These are phyloP conservation scores for Batkoa obscura DNA, from an alignment of 371 early-diverging fungal genomes.

Conservation along the genomic window DNA sequence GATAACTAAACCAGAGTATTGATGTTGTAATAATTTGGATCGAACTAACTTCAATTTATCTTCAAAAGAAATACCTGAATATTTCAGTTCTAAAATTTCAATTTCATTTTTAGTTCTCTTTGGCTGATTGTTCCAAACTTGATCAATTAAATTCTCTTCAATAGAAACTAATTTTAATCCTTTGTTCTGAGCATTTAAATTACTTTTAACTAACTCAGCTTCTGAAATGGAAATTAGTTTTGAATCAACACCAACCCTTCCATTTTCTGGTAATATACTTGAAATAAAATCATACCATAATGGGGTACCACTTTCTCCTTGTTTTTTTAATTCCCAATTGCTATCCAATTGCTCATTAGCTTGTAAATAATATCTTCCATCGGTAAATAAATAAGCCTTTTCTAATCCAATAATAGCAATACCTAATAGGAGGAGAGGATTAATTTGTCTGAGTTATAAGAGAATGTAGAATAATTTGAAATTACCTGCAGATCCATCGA, in stretches of 20 bases:
- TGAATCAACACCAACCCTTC: constrained; percentile 11
- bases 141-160: constrained; percentile 53
- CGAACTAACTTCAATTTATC: constrained; percentile 44
- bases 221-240: constrained; percentile 18
- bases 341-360: constrained; percentile 79
- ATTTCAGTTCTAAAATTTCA: constrained; percentile 40
- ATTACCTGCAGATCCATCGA: constrained; percentile 90
- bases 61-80: constrained; percentile 30
- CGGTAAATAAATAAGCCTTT: constrained; percentile 80
- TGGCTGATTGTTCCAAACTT: constrained; percentile 59
- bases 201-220: constrained; percentile 29
- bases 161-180: constrained; percentile 24
- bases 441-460: neutral
- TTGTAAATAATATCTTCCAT: constrained; percentile 96
- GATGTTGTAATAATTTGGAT: constrained; percentile 27
- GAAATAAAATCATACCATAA: constrained; percentile 73
- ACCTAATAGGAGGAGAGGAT: constrained; percentile 15
- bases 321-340: constrained; percentile 87
- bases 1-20: constrained; percentile 51
- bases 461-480: constrained; percentile 5
- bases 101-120: constrained; percentile 35
- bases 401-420: constrained; percentile 52
- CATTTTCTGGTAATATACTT: constrained; percentile 8
- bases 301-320: constrained; percentile 69
- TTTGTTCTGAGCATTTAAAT: constrained; percentile 15